Evolutionary conservation across 257 asterid genomes (phyloP), one percentile per base, ranked within the genome.

Genomic region (Coffea canephora): DNA sequence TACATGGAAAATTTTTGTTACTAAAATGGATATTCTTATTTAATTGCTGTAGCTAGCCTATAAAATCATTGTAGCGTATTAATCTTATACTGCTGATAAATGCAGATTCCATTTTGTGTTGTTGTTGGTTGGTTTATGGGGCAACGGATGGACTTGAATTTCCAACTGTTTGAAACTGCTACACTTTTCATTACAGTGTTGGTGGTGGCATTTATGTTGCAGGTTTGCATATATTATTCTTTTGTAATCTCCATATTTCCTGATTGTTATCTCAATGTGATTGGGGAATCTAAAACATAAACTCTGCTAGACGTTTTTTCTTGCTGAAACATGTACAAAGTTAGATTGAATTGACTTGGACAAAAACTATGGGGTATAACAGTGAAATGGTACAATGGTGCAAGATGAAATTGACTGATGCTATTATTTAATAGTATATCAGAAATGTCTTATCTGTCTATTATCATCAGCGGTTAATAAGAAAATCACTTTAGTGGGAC

Each of bases 161-260:
- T 96, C 81, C 96, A 94, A 81, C 98, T 96, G 81, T 96, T 96
- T 21, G 99, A 96, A 89, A 96, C 99, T 25, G 97, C 99, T 43
- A 91, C 99, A 2, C 91, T 96, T 45, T 96, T 94, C 85, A 96
- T 96, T 88, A 94, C 98, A 0, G 99, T 96, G 77, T 85, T 96
- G 74, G 99, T 96, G 65, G 99, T 96, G 85, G 99, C 97, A n/a
- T 96, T 96, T 85, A 92, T 96, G 98, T 91, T 96, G 86, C 98
- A 96, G 98, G 99, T 95, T 87, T 59, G 88, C 75, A 21, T 8
- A 10, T 16, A 34, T 14, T 8, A 7, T 39, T 27, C 66, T 23
- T 16, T 23, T 16, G 13, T 27, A 39, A 5, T n/a, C 34, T 69
- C 43, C 46, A 36, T 50, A 25, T 65, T 27, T 45, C 52, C 31